Percentiles rank a stretch among this genome's conserved stretches.
Evolutionary conservation across 441 rosid species (phyloP).

Genomic region (Eutrema salsugineum): DNA sequence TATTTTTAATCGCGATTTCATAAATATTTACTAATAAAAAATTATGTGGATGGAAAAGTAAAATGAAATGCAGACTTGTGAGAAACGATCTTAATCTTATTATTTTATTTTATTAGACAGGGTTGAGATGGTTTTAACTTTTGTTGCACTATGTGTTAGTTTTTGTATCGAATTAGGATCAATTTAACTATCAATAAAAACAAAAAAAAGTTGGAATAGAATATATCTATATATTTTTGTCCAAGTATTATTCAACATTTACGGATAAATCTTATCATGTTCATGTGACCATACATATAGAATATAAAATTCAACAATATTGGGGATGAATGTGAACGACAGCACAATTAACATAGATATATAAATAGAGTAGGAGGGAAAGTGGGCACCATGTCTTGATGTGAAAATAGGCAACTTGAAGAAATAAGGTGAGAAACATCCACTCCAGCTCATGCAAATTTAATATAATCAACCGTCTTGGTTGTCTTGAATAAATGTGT

Average conservation of each 20-base stretch:
- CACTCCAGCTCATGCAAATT: slow-evolving; percentile 25
- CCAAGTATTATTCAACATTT: neutral
- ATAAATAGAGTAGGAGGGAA: neutral
- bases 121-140: neutral
- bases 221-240: neutral
- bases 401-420: slow-evolving; percentile 12
- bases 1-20: too few relatives aligned
- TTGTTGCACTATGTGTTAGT: neutral
- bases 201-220: neutral
- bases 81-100: too few relatives aligned
- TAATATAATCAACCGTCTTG: slow-evolving; percentile 16
- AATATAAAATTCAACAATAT: neutral
- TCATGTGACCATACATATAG: slow-evolving; percentile 7
- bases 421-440: slow-evolving; percentile 16
- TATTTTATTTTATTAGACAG: too few relatives aligned
- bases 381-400: slow-evolving; percentile 34
- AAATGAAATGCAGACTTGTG: too few relatives aligned
- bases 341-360: slow-evolving; percentile 16
- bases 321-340: slow-evolving; percentile 31
- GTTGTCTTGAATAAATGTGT: slow-evolving; percentile 22
- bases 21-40: too few relatives aligned
- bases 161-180: neutral
- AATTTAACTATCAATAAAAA: neutral
- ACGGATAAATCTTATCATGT: slow-evolving; percentile 9
- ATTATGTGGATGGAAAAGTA: too few relatives aligned